These are phyloP conservation scores for Warburgia ugandensis DNA, from an alignment of 164 flowering plant species.

Conservation along the genomic window DNA sequence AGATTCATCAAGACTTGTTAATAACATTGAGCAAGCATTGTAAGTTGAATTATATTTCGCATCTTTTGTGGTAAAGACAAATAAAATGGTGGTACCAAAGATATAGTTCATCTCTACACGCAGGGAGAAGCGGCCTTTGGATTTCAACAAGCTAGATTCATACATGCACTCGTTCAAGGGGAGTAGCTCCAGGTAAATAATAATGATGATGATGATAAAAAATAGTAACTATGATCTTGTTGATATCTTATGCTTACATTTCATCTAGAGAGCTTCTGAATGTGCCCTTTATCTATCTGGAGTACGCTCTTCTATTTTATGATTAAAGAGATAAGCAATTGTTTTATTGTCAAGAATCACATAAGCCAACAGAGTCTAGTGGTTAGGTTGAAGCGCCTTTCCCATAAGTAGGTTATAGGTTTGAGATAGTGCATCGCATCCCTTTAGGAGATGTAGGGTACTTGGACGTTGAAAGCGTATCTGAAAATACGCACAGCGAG, in stretches of 20 bases:
- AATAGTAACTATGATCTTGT: not conserved
- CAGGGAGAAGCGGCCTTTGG: constrained; percentile 21
- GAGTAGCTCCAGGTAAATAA: constrained; percentile 54
- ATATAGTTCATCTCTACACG: not conserved
- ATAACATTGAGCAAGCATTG: constrained; percentile 36
- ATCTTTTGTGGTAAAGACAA: not conserved
- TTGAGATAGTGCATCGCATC: too few species aligned
- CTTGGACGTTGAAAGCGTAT: too few species aligned
- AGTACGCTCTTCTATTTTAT: not conserved
- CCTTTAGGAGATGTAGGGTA: too few species aligned
- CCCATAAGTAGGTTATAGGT: too few species aligned
- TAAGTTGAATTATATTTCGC: constrained; percentile 14
- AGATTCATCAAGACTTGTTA: constrained; percentile 38
- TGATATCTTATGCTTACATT: not conserved
- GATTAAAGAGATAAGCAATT: not conserved
- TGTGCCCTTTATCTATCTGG: not conserved
- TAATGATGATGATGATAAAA: not conserved
- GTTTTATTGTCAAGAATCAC: not conserved
- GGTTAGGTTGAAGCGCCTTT: too few species aligned
- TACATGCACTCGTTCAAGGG: constrained; percentile 67
- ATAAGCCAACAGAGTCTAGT: too few species aligned
- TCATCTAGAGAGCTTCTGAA: not conserved
- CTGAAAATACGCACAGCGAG: too few species aligned
- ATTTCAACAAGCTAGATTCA: constrained; percentile 47
- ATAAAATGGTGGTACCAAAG: not conserved